Base-by-base conservation (phyloP, 2,329 filamentous ascomycete genomes). In the Cercospora sp. region DNA sequence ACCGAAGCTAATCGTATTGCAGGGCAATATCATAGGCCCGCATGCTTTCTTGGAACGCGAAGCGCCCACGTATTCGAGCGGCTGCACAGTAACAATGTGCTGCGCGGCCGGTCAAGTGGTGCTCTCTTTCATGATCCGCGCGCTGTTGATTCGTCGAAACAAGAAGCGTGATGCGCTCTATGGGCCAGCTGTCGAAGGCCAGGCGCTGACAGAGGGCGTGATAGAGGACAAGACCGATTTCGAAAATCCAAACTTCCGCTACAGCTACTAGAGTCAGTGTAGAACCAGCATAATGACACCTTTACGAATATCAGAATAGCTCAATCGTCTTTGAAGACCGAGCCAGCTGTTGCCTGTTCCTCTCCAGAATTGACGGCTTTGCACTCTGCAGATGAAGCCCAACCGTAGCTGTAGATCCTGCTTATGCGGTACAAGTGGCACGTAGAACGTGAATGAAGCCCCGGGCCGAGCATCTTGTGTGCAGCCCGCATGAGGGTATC, bases 41-140 rank as follows among this genome's bases (percentile, higher is more conserved):
- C 81, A 84, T 57, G 82, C 83, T 0, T 85, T 85, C 71, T 68
- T 85, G 2, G 78, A 77, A 0, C 62, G 72, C 0, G 84, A 86
- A 70, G 78, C 82, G 0, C 84, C 84, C 0, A 73, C 80, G 0
- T 88, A 87, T 32, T 76, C 78, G 32, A 86, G 85, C 0, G 86
- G 85, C 0, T 86, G 83, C 62, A 85, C 82, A 66, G 76, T 85
- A 7, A 83, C 84, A 16, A 74, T 87, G 3, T 81, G 80, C 21
- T 85, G 83, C 70, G 77, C 82, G 6, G 80, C 78, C 18, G 77
- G 76, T 8, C 82, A 84, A 69, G 74, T 83, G n/a, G 74, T 75
- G 16, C 69, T 82, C 16, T 79, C 79, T n/a, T 60, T 80, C 55
- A 63, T 61, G 16, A 58, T 82, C 71, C 72, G 81, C 26, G 66